Base-by-base conservation (phyloP, 257 asterid genomes). In the Avicennia marina region DNA sequence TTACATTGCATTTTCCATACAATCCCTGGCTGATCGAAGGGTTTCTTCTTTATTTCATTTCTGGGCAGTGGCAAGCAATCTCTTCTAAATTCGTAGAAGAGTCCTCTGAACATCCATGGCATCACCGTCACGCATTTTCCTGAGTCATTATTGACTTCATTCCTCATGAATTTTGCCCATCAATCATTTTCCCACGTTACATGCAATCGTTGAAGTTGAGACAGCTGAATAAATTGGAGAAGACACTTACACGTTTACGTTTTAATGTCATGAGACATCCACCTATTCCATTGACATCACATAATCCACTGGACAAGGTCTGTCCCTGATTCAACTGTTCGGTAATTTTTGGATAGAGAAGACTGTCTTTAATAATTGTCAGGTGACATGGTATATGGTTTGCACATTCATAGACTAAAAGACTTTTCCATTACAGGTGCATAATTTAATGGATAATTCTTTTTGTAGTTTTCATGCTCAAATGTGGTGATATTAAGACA, bases 121-220 rank as follows among this genome's bases (percentile, higher is more conserved):
- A 73, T 73, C 84, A 52, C 73, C 61, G 75, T 75, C 82, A 61
- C 71, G 58, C 84, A 71, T 79, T 79, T n/a, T n/a, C n/a, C n/a
- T n/a, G n/a, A 31, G 86, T 68, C 82, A 66, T 62, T 63, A 68
- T 69, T 77, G 88, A 78, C 76, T 74, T 72, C 81, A 78, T 70
- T 64, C 79, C 71, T 71, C 80, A 67, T 63, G 82, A 77, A 71
- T 65, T 73, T 75, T 77, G 82, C 82, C 73, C 88, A 63, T 64
- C 70, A 73, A 66, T 73, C 86, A 74, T 50, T 75, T 69, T 73
- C 79, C 85, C 78, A 74, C 75, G 72, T 66, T 67, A 68, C 76
- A 69, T 59, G 77, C 78, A 66, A 66, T 72, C 80, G 83, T 78
- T 55, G 62, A 77, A 75, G 88, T 71, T 71, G 84, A 70, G 86